Conservation (phyloP, 116 monocot genomes). For the Dioscorea cayenensis region DNA sequence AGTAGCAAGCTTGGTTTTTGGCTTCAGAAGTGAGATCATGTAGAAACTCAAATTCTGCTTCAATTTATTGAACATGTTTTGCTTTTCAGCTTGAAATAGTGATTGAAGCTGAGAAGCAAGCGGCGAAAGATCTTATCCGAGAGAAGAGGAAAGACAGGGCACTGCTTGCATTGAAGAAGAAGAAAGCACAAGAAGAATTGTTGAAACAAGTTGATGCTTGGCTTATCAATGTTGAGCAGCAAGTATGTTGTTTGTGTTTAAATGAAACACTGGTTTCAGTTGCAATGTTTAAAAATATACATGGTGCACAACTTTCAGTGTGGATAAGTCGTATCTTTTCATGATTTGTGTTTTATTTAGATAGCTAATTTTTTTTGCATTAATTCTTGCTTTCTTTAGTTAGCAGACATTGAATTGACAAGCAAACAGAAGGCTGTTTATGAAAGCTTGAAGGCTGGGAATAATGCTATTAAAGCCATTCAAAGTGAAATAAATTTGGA, state of each 20-base stretch:
- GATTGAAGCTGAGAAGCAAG: slow-evolving; percentile 91
- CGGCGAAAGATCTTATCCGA: slow-evolving; percentile 66
- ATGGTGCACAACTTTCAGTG: background rate
- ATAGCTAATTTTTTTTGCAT: background rate
- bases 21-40: too few relatives aligned
- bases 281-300: background rate
- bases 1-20: too few relatives aligned
- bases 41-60: too few relatives aligned
- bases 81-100: slow-evolving; percentile 64
- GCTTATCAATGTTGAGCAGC: slow-evolving; percentile 93
- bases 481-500: slow-evolving; percentile 94
- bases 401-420: slow-evolving; percentile 84
- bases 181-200: slow-evolving; percentile 88
- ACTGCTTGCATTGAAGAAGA: slow-evolving; percentile 89
- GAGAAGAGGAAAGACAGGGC: slow-evolving; percentile 92
- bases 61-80: background rate
- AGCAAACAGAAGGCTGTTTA: slow-evolving; percentile 88
- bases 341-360: background rate
- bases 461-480: slow-evolving; percentile 77
- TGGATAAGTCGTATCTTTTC: background rate
- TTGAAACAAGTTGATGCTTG: slow-evolving; percentile 81
- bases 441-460: slow-evolving; percentile 87
- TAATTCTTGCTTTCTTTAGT: slow-evolving; percentile 29
- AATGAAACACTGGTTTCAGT: background rate
- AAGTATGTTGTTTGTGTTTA: slow-evolving; percentile 33